Base-by-base conservation (phyloP, 2,329 filamentous ascomycete genomes). In the Fusarium nurragi region DNA sequence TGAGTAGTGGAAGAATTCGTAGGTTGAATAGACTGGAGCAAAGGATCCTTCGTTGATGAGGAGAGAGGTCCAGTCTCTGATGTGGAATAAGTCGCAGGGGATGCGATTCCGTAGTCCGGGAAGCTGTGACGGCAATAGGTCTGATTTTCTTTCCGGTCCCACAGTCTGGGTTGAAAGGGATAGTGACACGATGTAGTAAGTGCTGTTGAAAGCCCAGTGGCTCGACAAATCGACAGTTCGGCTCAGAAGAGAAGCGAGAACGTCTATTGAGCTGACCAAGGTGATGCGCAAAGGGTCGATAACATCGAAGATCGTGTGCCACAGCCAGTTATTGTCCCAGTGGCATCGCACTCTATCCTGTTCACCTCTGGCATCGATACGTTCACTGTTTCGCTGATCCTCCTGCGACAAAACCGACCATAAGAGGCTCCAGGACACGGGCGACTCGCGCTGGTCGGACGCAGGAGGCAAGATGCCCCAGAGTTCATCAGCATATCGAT, bases 1-100 rank as follows among this genome's bases (percentile, higher is more conserved):
- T 2, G 82, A 80, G 40, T 87, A 86, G 32, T 88, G 80, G 70
- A 89, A 91, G 76, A 89, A 92, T 69, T 92, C 88, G 73, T 92
- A 90, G 5, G 86, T 88, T 43, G 84, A 84, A 76, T 92, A 94
- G 7, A 87, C 89, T 55, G 83, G 83, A n/a, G 90, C 83, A 6
- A 87, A 92, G 0, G 90, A 92, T 10, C 90, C 90, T 77, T 94
- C 91, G 73, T 94, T 94, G 64, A 93, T 84, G 3, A 85, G 78
- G 1, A 93, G 70, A 18, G 84, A 82, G 0, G 81, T 82, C 91
- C 91, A 94, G 3, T 84, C 84, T 2, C 85, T 82, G n/a, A 84
- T 78, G 23, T 81, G 81, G 40, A 92, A 83, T 1, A 92, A 76
- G 12, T 72, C 73, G 63, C 74, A 77, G 3, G 75, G 71, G 13